These are phyloP conservation scores for Pseudohalonectria lignicola DNA, from an alignment of 2,329 filamentous ascomycete species.

Conservation along the genomic window DNA sequence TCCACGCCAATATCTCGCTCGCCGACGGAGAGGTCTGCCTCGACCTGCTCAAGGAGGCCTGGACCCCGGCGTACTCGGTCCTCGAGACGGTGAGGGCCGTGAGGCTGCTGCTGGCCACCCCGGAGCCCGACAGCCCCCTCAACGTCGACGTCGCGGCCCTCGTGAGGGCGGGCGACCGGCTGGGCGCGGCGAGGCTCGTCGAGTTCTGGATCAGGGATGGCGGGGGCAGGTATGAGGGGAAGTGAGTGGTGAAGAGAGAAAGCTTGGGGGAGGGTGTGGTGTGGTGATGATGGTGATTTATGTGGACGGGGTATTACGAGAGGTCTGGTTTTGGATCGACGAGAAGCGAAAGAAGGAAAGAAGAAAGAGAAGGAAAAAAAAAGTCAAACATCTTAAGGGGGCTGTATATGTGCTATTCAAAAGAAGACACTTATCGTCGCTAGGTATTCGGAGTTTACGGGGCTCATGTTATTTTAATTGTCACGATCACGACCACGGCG, in stretches of 20 bases:
- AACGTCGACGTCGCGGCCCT: constrained; percentile 71
- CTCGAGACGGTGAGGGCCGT: constrained; percentile 63
- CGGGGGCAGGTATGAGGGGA: constrained; percentile 34
- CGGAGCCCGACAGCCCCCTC: constrained; percentile 63
- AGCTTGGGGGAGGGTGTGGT: too few relatives aligned
- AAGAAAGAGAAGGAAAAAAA: too few relatives aligned
- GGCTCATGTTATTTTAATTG: too few relatives aligned
- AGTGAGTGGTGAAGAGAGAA: constrained; percentile 10
- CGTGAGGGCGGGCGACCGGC: constrained; percentile 52
- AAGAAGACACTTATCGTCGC: too few relatives aligned
- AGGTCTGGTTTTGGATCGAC: too few relatives aligned
- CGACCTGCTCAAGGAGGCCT: constrained; percentile 68
- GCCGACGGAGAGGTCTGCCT: constrained; percentile 85
- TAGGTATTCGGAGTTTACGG: too few relatives aligned
- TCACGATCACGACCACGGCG: too few relatives aligned
- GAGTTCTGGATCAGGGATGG: constrained; percentile 51
- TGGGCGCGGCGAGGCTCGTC: constrained; percentile 60
- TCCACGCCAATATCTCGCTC: constrained; percentile 68
- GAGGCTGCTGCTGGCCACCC: constrained; percentile 55
- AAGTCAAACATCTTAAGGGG: too few relatives aligned
- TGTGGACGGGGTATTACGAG: too few relatives aligned
- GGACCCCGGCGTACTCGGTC: constrained; percentile 80
- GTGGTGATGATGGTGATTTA: too few relatives aligned
- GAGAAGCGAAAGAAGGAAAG: too few relatives aligned
- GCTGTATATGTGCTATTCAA: too few relatives aligned